Base-by-base conservation (phyloP, 2,329 filamentous ascomycete species). In the Myriosclerotinia duriaeana region DNA sequence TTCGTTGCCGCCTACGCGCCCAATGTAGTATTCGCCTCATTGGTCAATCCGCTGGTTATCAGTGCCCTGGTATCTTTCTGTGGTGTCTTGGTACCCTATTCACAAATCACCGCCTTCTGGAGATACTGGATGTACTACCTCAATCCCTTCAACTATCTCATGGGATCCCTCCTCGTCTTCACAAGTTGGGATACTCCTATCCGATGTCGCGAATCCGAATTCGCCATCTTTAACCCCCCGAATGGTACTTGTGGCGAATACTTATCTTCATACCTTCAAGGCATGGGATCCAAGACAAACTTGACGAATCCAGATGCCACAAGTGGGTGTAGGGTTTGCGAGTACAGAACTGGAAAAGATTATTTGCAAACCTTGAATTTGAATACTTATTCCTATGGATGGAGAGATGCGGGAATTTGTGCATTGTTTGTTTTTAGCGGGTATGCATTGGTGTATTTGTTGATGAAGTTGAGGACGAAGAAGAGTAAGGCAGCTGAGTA, bases 41-140 rank as follows among this genome's bases (percentile, higher is more conserved):
- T 88, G 5, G 80, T 82, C 68, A 87, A 87, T 69, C 85, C 85
- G 0, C 73, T 88, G 0, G 63, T 87, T 14, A 77, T 88, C 65
- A 81, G 83, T 7, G 76, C 86, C 52, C 79, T 92, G 3, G 82
- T 91, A 11, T 85, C 84, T 1, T 93, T 93, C 79, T 92, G 89
- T 71, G 90, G 90, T 69, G 88, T 93, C 1, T 80, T 92, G 6
- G 89, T 92, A 0, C 89, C 89, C 0, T 91, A 88, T 80, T 82
- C 0, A 85, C 89, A 88, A 69, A 72, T 93, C 30, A 84, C 86
- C 11, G 71, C 76, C 0, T 92, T 92, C 77, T 93, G 90, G 90
- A 79, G 69, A 52, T 72, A 73, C 63, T 73, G 69, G 73, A 74
- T 81, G 6, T 87, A 87, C 77, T 87, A 79, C 63, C 73, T 86